A percentile compares a stretch with the other conserved stretches of the same genome.
Conservation (phyloP, 2,329 filamentous ascomycete genomes). For the Fusarium zealandicum region DNA sequence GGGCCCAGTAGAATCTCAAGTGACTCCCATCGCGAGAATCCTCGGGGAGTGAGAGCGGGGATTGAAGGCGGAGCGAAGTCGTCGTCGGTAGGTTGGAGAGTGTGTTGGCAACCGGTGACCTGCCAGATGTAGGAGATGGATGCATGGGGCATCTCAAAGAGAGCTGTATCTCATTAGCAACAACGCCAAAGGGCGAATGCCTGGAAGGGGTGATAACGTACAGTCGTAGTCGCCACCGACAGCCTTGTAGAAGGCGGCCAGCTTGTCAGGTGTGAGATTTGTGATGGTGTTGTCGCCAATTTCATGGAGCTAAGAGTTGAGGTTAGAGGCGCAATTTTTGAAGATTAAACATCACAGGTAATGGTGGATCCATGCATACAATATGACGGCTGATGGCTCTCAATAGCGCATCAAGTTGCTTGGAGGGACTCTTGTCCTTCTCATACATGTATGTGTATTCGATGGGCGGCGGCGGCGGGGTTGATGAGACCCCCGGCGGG, state of each 20-base stretch:
- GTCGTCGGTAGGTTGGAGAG: conserved; percentile 76
- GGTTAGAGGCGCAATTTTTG: conserved; percentile 26
- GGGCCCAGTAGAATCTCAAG: conserved; percentile 89
- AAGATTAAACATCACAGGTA: not conserved
- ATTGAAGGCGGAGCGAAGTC: conserved; percentile 79
- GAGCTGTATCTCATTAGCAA: conserved; percentile 51
- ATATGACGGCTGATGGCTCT: conserved; percentile 73
- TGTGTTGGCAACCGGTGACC: conserved; percentile 88
- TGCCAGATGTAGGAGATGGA: conserved; percentile 93
- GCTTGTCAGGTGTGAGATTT: conserved; percentile 69
- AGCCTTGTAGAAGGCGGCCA: conserved; percentile 78
- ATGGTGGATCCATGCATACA: conserved; percentile 56
- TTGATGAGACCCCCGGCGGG: conserved; percentile 33
- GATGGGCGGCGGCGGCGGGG: conserved; percentile 40
- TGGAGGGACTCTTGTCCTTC: conserved; percentile 71
- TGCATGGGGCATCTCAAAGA: conserved; percentile 78
- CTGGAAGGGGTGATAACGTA: conserved; percentile 43
- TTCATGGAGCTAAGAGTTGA: conserved; percentile 56
- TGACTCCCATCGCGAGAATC: conserved; percentile 93
- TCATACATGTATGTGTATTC: conserved; percentile 74
- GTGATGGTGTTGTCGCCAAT: conserved; percentile 64
- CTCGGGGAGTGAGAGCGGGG: conserved; percentile 81
- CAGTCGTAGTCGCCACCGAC: conserved; percentile 80
- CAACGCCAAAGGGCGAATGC: conserved; percentile 1
- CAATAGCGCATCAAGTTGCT: conserved; percentile 71